Base-by-base conservation (phyloP, 306 rosid genomes). In the Crotalaria pallida region DNA sequence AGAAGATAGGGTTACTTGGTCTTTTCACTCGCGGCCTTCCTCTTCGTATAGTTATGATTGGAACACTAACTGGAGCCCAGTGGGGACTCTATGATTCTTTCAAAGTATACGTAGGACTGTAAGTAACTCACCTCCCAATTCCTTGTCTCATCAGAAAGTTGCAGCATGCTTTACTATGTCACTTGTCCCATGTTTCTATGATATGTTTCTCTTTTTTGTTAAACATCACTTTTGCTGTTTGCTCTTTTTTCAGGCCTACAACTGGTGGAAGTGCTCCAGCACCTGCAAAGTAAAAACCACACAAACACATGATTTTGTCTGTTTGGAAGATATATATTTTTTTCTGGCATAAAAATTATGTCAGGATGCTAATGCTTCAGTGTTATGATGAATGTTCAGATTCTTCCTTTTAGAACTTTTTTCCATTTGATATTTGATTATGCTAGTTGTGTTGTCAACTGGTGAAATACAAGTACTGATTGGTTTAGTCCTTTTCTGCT, bases 11-110 rank as follows among this genome's bases (percentile, higher is more conserved):
- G 16, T 7, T 78, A 1, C 52, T 77, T 71, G 93, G 93, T 24
- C 89, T 89, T 21, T 87, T 78, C 77, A 89, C 96, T 41, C 89
- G 96, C 0, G 96, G 96, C 55, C 91, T 89, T 79, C 93, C 93
- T 48, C 87, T 89, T 61, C 93, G 96, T 67, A 85, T 89, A 52
- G 68, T 80, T 55, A 89, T 85, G 96, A 74, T 89, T 53, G 96
- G 96, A 78, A 89, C 93, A 26, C 88, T 89, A 33, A 84, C 91
- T 0, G 96, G 84, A 45, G 79, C 80, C 1, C 96, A 89, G 24
- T 89, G 96, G 96, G 80, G 72, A 52, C 77, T 89, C 48, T 89
- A 89, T 44, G 96, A 89, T 66, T 55, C 93, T 22, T 82, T 80
- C 49, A 89, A 89, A 84, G 96, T 89, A 48, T 82, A 72, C 51